Evolutionary conservation across 1,284 basidiomycete genomes (phyloP).

Genomic region (Cryptococcus amylolentus): DNA sequence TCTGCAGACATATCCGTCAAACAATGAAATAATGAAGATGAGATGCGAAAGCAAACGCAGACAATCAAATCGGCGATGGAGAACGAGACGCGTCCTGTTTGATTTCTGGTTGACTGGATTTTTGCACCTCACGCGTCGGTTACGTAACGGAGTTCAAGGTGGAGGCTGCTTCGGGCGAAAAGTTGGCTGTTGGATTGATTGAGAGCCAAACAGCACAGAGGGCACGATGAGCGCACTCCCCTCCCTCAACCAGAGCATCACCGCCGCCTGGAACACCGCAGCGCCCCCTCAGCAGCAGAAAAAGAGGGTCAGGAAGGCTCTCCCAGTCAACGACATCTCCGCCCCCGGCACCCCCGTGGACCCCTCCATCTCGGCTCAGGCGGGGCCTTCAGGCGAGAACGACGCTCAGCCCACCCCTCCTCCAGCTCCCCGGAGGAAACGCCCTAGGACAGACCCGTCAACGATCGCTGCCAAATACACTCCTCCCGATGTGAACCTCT

Average conservation of each 20-base stretch:
- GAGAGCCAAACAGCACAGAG: not conserved
- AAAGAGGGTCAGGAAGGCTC: constrained; percentile 18
- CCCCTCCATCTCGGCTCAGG: not conserved
- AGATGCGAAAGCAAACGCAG: not conserved
- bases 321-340: constrained; percentile 13
- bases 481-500: constrained; percentile 54
- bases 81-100: not conserved
- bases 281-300: constrained; percentile 10
- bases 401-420: constrained; percentile 2
- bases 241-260: constrained; percentile 41
- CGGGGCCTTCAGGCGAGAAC: constrained; percentile 4
- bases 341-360: constrained; percentile 1
- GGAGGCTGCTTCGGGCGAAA: not conserved
- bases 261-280: constrained; percentile 38
- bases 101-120: not conserved
- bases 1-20: constrained; percentile 15
- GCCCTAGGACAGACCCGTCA: constrained; percentile 18
- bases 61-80: not conserved
- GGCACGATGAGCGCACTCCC: constrained; percentile 22
- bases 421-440: constrained; percentile 13
- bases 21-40: not conserved
- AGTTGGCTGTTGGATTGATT: not conserved
- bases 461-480: constrained; percentile 40
- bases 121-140: not conserved
- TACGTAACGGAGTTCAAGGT: not conserved